These are phyloP conservation scores for Artemisia annua DNA, from an alignment of 129 eudicot genomes.

Conservation along the genomic window DNA sequence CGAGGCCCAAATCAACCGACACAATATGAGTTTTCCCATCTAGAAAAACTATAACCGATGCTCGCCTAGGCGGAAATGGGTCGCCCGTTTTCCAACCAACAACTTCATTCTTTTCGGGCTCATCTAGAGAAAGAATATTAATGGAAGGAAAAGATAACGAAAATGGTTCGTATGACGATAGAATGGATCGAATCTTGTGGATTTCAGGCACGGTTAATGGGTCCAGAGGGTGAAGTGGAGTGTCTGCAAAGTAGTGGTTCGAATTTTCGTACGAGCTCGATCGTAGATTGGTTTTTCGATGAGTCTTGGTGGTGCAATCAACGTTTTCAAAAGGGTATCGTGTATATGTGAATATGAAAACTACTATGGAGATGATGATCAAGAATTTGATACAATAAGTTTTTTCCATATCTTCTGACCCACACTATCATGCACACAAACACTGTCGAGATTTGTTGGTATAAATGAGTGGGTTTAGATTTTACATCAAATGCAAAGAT, in stretches of 20 bases:
- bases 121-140: slow-evolving; percentile 55
- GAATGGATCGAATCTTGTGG: slow-evolving; percentile 42
- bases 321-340: slow-evolving; percentile 15
- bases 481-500: not conserved
- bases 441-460: not conserved
- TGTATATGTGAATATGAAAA: slow-evolving; percentile 24
- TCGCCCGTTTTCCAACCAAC: slow-evolving; percentile 54
- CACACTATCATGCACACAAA: not conserved
- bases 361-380: slow-evolving; percentile 17
- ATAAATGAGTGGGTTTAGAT: not conserved
- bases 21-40: slow-evolving; percentile 46
- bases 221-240: slow-evolving; percentile 59
- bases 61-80: slow-evolving; percentile 55
- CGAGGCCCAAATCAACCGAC: slow-evolving; percentile 44
- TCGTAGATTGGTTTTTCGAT: slow-evolving; percentile 21
- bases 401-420: slow-evolving; percentile 32
- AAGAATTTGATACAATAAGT: slow-evolving; percentile 15
- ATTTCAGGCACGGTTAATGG: slow-evolving; percentile 55
- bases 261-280: slow-evolving; percentile 15
- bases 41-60: slow-evolving; percentile 42
- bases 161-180: slow-evolving; percentile 37
- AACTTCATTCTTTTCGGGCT: slow-evolving; percentile 51
- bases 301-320: slow-evolving; percentile 13
- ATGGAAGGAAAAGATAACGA: slow-evolving; percentile 33
- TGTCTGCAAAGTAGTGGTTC: slow-evolving; percentile 28